A percentile compares a stretch with the other conserved stretches of the same genome.
phyloP scores from a whole-genome alignment of 1,284 basidiomycete species.

The Peniophora sp. region DNA sequence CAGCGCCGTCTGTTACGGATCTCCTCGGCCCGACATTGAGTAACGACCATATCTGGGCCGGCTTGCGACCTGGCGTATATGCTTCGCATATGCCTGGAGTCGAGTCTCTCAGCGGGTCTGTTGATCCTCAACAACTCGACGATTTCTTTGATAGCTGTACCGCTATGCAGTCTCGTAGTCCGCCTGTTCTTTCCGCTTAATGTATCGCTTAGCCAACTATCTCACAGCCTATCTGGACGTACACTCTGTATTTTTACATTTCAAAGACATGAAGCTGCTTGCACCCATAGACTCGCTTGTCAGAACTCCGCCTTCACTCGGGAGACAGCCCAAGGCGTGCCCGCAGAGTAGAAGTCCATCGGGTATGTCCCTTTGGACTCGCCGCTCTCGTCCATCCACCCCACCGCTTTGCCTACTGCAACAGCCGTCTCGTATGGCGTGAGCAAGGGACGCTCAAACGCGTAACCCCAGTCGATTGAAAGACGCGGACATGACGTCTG shows the following conservation, averaged over 20 bases:
- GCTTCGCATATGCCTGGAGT: slow-evolving; percentile 17
- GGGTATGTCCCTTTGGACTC: slow-evolving; percentile 56
- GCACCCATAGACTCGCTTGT: too few species aligned
- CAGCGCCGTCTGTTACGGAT: slow-evolving; percentile 8
- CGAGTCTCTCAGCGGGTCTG: slow-evolving; percentile 14
- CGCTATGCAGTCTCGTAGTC: slow-evolving; percentile 11
- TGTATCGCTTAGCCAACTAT: not conserved
- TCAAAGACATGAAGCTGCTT: too few species aligned
- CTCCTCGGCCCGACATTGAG: slow-evolving; percentile 10
- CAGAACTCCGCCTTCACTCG: slow-evolving; percentile 32
- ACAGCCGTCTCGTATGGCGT: slow-evolving; percentile 94
- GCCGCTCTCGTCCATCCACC: slow-evolving; percentile 46
- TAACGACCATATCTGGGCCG: slow-evolving; percentile 11
- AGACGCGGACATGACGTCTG: slow-evolving; percentile 95
- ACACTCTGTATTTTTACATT: too few species aligned
- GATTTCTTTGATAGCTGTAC: slow-evolving; percentile 17
- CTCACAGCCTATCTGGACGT: too few species aligned
- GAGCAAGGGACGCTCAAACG: slow-evolving; percentile 84
- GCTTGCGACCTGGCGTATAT: slow-evolving; percentile 10
- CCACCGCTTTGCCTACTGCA: slow-evolving; percentile 64
- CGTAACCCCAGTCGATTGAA: slow-evolving; percentile 98
- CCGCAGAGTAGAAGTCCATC: slow-evolving; percentile 94
- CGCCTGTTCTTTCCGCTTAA: slow-evolving; percentile 4
- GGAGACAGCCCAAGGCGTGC: slow-evolving; percentile 65
- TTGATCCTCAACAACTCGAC: slow-evolving; percentile 11